Conservation (phyloP, 306 rosid species). For the Quercus mongolica region DNA sequence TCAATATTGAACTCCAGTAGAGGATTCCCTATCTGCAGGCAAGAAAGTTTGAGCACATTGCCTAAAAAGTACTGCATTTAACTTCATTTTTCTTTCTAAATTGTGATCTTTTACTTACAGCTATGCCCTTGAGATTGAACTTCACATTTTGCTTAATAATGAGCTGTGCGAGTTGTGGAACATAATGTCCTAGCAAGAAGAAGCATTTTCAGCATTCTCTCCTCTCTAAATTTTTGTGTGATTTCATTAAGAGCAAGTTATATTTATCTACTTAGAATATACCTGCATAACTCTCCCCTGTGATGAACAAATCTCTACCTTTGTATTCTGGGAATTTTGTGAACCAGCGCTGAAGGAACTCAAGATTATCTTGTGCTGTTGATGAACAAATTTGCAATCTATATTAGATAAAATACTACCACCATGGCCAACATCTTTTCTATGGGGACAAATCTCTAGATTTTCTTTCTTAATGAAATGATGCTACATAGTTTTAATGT, state of each 20-base stretch:
- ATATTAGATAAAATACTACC: neutral
- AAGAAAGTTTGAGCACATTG: neutral
- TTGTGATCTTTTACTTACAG: conserved; percentile 37
- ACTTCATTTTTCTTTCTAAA: neutral
- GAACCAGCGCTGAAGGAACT: conserved; percentile 59
- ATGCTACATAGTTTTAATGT: neutral
- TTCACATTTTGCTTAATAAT: conserved; percentile 36
- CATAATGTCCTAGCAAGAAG: conserved; percentile 62
- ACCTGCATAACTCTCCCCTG: conserved; percentile 84
- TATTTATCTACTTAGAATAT: neutral
- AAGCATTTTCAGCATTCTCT: neutral
- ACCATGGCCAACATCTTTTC: neutral
- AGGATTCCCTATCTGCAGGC: conserved; percentile 70
- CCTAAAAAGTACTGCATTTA: no score
- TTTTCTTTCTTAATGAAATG: neutral
- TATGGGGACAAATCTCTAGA: no score
- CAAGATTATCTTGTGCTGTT: conserved; percentile 64
- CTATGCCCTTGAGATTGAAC: conserved; percentile 69
- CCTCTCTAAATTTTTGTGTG: neutral
- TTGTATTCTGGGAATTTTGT: conserved; percentile 46
- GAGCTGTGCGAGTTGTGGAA: conserved; percentile 73
- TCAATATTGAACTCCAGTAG: conserved; percentile 60
- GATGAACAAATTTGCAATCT: neutral
- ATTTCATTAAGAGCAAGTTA: neutral
- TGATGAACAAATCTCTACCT: conserved; percentile 53